Conservation (phyloP, 2,329 filamentous ascomycete species). For the Bipolaris cookei region DNA sequence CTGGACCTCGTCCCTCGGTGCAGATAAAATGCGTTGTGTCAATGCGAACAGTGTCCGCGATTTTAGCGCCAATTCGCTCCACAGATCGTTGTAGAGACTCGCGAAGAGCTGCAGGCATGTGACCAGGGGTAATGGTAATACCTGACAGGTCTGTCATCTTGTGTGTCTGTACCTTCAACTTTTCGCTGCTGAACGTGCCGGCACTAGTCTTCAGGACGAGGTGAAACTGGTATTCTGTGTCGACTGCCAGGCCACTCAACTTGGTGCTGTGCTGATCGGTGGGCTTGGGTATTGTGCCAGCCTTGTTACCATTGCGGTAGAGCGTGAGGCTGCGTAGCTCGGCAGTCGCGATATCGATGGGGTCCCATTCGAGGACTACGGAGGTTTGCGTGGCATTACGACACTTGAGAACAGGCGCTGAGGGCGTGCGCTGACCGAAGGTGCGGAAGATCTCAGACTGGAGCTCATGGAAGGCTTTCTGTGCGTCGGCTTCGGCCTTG, state of each 20-base stretch:
- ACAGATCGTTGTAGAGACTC: slow-evolving; percentile 78
- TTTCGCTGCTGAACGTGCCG: slow-evolving; percentile 83
- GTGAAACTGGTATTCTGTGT: slow-evolving; percentile 95
- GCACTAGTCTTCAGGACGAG: slow-evolving; percentile 89
- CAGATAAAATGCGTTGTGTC: slow-evolving; percentile 99
- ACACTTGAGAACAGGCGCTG: slow-evolving; percentile 80
- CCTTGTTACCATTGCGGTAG: slow-evolving; percentile 96
- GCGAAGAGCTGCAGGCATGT: slow-evolving; percentile 74
- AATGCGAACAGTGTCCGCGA: slow-evolving; percentile 88
- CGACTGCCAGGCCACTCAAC: slow-evolving; percentile 93
- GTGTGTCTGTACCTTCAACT: slow-evolving; percentile 85
- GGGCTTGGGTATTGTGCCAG: slow-evolving; percentile 89
- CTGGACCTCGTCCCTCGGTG: slow-evolving; percentile 84
- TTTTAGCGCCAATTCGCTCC: slow-evolving; percentile 87
- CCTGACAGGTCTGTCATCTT: slow-evolving; percentile 98
- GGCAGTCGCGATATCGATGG: slow-evolving; percentile 88
- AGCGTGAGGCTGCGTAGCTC: slow-evolving; percentile 87
- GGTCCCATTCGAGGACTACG: slow-evolving; percentile 97
- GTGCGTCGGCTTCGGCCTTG: slow-evolving; percentile 74
- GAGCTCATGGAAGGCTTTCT: slow-evolving; percentile 79
- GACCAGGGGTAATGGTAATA: slow-evolving; percentile 90
- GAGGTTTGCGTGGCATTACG: slow-evolving; percentile 99
- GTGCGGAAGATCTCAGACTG: slow-evolving; percentile 86
- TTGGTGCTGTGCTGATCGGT: slow-evolving; percentile 92
- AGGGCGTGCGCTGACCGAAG: slow-evolving; percentile 81